A percentile compares a stretch with the other conserved stretches of the same genome.
phyloP scores from a whole-genome alignment of 441 rosid genomes.

The Hura crepitans region DNA sequence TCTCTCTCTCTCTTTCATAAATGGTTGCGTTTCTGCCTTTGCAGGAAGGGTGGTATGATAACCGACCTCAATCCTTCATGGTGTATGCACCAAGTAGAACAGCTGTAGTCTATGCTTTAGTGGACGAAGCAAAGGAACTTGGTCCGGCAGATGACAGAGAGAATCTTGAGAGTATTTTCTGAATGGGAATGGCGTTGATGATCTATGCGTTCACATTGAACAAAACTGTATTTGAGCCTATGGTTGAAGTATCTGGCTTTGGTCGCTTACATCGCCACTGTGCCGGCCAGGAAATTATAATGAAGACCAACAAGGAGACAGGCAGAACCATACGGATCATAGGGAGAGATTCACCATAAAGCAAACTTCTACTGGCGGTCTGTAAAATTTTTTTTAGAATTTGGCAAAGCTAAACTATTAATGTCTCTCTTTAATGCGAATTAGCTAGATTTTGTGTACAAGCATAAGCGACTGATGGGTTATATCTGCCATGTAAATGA shows the following conservation, averaged over 20 bases:
- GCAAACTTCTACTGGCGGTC: slow-evolving; percentile 8
- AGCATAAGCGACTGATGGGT: neutral
- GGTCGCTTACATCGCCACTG: neutral
- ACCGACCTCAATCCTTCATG: slow-evolving; percentile 68
- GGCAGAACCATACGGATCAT: neutral
- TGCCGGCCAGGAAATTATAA: neutral
- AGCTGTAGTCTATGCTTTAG: slow-evolving; percentile 76
- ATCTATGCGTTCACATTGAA: slow-evolving; percentile 5
- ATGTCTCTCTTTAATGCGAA: neutral
- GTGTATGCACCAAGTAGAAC: slow-evolving; percentile 87
- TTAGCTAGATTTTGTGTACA: neutral
- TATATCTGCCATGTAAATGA: neutral
- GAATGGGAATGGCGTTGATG: neutral
- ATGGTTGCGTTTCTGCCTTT: slow-evolving; percentile 8
- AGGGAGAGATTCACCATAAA: slow-evolving; percentile 1
- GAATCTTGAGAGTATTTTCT: neutral
- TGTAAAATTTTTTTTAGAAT: slow-evolving; percentile 23
- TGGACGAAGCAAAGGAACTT: slow-evolving; percentile 35
- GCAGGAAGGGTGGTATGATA: slow-evolving; percentile 77
- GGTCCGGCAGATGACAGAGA: slow-evolving; percentile 7
- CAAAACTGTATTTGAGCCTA: neutral
- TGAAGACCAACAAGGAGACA: neutral
- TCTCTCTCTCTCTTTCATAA: neutral
- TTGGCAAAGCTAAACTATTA: slow-evolving; percentile 14
- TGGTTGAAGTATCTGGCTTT: slow-evolving; percentile 1